Evolutionary conservation across 345 rosid genomes (phyloP).

Genomic region (Kernera saxatilis): DNA sequence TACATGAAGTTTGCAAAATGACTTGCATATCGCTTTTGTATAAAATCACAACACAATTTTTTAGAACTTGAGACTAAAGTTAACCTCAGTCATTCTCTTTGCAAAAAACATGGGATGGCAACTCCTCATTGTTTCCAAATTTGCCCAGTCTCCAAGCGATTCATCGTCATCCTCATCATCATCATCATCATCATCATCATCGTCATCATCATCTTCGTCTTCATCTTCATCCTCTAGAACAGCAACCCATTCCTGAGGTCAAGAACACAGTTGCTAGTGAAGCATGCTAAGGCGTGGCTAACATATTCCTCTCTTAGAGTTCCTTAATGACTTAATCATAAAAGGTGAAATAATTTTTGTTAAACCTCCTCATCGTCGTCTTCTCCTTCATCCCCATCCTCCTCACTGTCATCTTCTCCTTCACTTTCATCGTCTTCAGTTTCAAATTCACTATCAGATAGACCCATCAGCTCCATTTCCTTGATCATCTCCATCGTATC

Average conservation of each 20-base stretch:
- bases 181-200: constrained; percentile 47
- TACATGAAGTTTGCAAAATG: not conserved
- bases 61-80: not conserved
- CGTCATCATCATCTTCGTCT: constrained; percentile 46
- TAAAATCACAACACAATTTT: not conserved
- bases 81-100: constrained; percentile 59
- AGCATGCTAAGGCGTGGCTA: constrained; percentile 4
- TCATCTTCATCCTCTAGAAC: constrained; percentile 62
- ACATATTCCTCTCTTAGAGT: not conserved
- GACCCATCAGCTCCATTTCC: constrained; percentile 66
- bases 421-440: constrained; percentile 59
- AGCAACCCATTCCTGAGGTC: constrained; percentile 63
- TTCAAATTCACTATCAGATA: constrained; percentile 67
- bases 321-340: not conserved
- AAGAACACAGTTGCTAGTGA: constrained; percentile 9
- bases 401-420: constrained; percentile 48
- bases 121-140: constrained; percentile 78
- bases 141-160: constrained; percentile 79
- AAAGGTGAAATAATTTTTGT: not conserved
- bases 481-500: constrained; percentile 70
- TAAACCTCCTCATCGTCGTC: constrained; percentile 53
- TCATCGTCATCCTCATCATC: constrained; percentile 52
- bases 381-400: constrained; percentile 37
- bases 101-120: constrained; percentile 97
- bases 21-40: not conserved